phyloP scores from a whole-genome alignment of 2,329 filamentous ascomycete genomes.

The Plectosphaerella sp. region DNA sequence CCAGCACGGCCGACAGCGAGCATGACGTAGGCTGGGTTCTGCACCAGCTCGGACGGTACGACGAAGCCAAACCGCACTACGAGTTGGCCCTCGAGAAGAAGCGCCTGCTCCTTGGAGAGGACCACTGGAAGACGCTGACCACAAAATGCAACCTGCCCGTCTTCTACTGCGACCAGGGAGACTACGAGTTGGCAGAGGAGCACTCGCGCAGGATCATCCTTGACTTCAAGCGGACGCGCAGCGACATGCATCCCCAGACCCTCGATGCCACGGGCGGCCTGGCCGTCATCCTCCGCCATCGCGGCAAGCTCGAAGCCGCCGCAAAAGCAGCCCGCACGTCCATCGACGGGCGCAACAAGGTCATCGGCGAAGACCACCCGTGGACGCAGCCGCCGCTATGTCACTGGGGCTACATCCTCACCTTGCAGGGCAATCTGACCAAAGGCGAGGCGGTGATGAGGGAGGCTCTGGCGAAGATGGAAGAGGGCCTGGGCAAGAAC shows the following conservation, averaged over 20 bases:
- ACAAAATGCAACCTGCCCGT: constrained; percentile 1
- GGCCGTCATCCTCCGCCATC: not conserved
- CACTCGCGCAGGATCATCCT: constrained; percentile 1
- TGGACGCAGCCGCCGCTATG: not conserved
- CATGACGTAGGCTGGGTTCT: not conserved
- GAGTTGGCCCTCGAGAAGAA: not conserved
- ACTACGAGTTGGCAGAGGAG: constrained; percentile 1
- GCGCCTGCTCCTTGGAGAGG: not conserved
- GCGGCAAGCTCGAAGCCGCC: not conserved
- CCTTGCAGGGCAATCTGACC: not conserved
- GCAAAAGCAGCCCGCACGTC: constrained; percentile 1
- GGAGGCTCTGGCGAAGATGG: not conserved
- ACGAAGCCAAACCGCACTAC: not conserved
- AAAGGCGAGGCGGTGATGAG: not conserved
- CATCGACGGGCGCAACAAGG: not conserved
- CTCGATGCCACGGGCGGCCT: not conserved
- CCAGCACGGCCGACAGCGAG: not conserved
- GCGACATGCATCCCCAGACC: not conserved
- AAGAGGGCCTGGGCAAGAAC: not conserved
- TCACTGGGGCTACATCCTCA: constrained; percentile 1
- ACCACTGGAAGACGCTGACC: constrained; percentile 1
- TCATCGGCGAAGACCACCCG: not conserved
- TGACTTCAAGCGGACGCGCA: not conserved
- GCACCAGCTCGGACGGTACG: not conserved
- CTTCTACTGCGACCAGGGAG: constrained; percentile 1